These are phyloP conservation scores for Vachellia collinsii DNA, from an alignment of 306 rosid species.

Conservation along the genomic window DNA sequence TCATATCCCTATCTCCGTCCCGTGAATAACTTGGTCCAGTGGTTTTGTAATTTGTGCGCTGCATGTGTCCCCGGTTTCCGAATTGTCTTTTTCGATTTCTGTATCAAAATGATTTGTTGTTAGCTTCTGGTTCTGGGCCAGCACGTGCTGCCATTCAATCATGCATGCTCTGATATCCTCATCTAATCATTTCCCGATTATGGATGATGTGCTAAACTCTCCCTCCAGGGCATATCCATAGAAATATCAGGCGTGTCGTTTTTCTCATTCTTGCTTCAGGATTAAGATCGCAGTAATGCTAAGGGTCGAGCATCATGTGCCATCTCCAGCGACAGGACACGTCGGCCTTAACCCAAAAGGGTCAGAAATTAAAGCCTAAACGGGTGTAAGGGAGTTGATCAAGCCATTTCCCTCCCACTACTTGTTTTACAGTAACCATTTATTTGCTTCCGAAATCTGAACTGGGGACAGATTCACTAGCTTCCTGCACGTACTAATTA, in stretches of 20 bases:
- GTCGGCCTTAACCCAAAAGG: constrained; percentile 14
- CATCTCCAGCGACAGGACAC: constrained; percentile 14
- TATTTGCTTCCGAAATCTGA: constrained; percentile 33
- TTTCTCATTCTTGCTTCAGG: constrained; percentile 31
- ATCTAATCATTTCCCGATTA: constrained; percentile 33
- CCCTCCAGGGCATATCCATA: neutral
- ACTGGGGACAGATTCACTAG: constrained; percentile 31
- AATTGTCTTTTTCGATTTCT: constrained; percentile 52
- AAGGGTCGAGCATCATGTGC: constrained; percentile 17
- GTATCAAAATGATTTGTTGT: constrained; percentile 45
- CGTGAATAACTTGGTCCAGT: constrained; percentile 49
- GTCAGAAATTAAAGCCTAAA: constrained; percentile 32
- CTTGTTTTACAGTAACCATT: neutral
- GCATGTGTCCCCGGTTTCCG: constrained; percentile 49
- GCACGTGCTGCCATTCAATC: neutral
- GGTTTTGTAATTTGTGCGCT: constrained; percentile 38
- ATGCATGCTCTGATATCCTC: constrained; percentile 10
- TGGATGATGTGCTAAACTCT: constrained; percentile 2
- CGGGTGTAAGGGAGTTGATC: constrained; percentile 2
- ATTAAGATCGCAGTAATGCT: constrained; percentile 22
- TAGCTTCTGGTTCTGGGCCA: constrained; percentile 40
- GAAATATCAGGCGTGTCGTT: constrained; percentile 17
- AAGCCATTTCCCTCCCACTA: neutral
- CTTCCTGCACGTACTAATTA: constrained; percentile 4
- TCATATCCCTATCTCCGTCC: constrained; percentile 32